phyloP scores from a whole-genome alignment of 179 eudicot genomes.

The Beta lomatogona region DNA sequence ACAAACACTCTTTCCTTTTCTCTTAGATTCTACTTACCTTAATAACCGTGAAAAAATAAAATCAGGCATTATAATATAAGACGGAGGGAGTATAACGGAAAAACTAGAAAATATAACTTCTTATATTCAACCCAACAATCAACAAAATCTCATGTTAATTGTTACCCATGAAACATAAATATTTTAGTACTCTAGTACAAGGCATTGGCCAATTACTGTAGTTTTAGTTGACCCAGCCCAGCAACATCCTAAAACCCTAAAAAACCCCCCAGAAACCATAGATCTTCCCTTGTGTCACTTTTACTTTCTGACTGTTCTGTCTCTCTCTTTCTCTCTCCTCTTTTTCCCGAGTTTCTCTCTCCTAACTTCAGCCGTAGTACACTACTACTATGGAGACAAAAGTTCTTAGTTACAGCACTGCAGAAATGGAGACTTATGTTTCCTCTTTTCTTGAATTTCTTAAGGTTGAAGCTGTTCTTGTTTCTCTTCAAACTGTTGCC shows the following conservation, averaged over 20 bases:
- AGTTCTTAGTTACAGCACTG: background rate
- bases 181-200: no score
- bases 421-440: slow-evolving; percentile 3
- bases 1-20: no score
- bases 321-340: background rate
- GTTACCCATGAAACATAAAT: no score
- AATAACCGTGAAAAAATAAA: no score
- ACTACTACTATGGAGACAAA: slow-evolving; percentile 17
- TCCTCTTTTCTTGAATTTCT: slow-evolving; percentile 14
- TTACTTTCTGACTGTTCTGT: background rate
- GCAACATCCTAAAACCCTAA: slow-evolving; percentile 20
- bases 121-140: no score
- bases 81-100: no score
- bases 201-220: slow-evolving; percentile 5
- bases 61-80: no score
- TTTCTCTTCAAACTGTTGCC: slow-evolving; percentile 18
- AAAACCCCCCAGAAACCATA: background rate
- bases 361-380: background rate
- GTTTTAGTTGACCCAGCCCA: slow-evolving; percentile 25
- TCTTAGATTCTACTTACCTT: no score
- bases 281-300: background rate
- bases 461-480: slow-evolving; percentile 9
- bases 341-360: background rate
- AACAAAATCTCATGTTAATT: no score
- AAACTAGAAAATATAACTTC: no score